Percentiles rank a stretch among this genome's conserved stretches.
Conservation (phyloP, 2,329 filamentous ascomycete species). For the Apiospora saccharicola region DNA sequence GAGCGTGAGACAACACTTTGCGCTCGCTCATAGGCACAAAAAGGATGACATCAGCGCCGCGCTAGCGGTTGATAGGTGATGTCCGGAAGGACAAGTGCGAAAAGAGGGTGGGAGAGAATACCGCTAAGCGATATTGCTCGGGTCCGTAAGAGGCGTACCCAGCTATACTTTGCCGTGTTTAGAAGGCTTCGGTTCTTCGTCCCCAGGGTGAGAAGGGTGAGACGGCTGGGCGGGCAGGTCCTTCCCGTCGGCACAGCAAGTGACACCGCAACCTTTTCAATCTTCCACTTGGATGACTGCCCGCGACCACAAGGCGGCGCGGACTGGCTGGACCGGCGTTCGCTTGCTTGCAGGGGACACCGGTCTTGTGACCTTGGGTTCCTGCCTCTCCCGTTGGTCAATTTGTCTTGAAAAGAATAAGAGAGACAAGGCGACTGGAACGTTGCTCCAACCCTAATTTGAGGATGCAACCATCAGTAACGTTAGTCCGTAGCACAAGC, state of each 20-base stretch:
- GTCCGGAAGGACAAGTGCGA: background rate
- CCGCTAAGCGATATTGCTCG: background rate
- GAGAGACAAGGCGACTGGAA: slow-evolving; percentile 7
- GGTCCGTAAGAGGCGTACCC: background rate
- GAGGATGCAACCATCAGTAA: slow-evolving; percentile 3
- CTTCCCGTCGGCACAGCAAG: background rate
- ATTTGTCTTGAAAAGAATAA: background rate
- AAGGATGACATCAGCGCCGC: background rate
- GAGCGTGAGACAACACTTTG: background rate
- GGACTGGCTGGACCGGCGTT: slow-evolving; percentile 1
- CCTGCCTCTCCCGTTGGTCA: slow-evolving; percentile 11
- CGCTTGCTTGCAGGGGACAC: slow-evolving; percentile 7
- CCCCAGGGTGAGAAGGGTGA: slow-evolving; percentile 1
- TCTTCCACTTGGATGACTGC: slow-evolving; percentile 1
- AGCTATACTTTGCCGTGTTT: background rate
- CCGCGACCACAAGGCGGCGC: background rate
- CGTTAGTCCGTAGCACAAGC: background rate
- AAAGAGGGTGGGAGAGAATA: background rate
- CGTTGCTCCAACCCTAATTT: slow-evolving; percentile 17
- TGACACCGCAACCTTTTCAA: slow-evolving; percentile 1
- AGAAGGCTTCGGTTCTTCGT: background rate
- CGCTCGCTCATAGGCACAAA: slow-evolving; percentile 1
- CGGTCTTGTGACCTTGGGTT: background rate
- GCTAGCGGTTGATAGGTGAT: slow-evolving; percentile 9
- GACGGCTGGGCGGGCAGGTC: slow-evolving; percentile 3